A percentile compares a stretch with the other conserved stretches of the same genome.
Evolutionary conservation across 2,329 filamentous ascomycete species (phyloP).

Genomic region (Tolypocladium paradoxum): DNA sequence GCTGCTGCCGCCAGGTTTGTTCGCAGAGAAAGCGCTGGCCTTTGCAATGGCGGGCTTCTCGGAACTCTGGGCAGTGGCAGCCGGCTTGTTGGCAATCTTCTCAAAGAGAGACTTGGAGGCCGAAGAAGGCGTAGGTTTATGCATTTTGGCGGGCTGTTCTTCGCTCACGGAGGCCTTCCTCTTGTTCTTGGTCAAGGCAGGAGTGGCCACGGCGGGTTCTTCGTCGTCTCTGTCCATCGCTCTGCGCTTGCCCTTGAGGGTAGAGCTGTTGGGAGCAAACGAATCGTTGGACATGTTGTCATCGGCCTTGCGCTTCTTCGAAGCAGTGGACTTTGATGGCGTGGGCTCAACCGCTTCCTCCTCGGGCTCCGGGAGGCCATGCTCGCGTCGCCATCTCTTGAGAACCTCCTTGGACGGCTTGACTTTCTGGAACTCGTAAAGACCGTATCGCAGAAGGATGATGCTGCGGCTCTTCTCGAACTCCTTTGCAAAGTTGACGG

Average conservation of each 20-base stretch:
- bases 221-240: slow-evolving; percentile 27
- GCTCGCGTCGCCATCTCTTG: slow-evolving; percentile 46
- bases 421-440: slow-evolving; percentile 53
- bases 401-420: slow-evolving; percentile 47
- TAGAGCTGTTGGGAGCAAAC: slow-evolving; percentile 21
- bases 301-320: slow-evolving; percentile 47
- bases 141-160: slow-evolving; percentile 39
- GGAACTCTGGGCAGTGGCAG: slow-evolving; percentile 14
- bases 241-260: slow-evolving; percentile 39
- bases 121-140: slow-evolving; percentile 39
- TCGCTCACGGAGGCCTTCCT: slow-evolving; percentile 36
- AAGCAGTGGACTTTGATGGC: slow-evolving; percentile 15
- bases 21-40: slow-evolving; percentile 19
- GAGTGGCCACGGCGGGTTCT: slow-evolving; percentile 17
- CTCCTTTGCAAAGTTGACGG: slow-evolving; percentile 52
- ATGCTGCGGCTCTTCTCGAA: slow-evolving; percentile 53
- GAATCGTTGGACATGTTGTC: slow-evolving; percentile 34
- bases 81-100: slow-evolving; percentile 42
- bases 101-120: slow-evolving; percentile 44
- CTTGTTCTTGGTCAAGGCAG: slow-evolving; percentile 34
- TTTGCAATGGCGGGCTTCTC: slow-evolving; percentile 17
- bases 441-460: slow-evolving; percentile 49
- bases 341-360: slow-evolving; percentile 27
- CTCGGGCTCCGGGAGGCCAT: slow-evolving; percentile 40
- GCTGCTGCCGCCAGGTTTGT: slow-evolving; percentile 25